Evolutionary conservation across 352 stramenopile genomes (phyloP), one percentile per base, ranked within the genome.

Genomic region (Phytophthora sansomeana): DNA sequence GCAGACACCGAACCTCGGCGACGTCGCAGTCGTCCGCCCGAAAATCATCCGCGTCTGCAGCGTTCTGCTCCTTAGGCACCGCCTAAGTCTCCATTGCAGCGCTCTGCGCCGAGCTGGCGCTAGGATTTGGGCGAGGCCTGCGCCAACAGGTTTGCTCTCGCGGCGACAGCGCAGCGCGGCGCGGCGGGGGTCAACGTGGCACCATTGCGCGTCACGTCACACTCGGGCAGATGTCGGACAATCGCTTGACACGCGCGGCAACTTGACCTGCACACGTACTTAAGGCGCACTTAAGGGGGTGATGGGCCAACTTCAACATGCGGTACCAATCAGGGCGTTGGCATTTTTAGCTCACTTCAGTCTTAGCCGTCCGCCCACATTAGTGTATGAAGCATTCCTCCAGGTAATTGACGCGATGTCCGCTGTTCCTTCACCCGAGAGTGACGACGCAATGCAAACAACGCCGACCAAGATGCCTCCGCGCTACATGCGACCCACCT

Each of bases 401-500:
- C 36, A 9, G 19, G 14, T 24, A 43, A 8, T 11, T 7, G 9
- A 43, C 4, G 11, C 19, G 38, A 72, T 73, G 65, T n/a, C n/a
- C 5, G 28, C 44, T 21, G 32, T 66, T 16, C 48, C 59, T 16
- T 43, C n/a, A 3, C 38, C 38, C 5, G 38, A 43, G 38, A 43
- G 7, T 9, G 53, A 54, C 13, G 43, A 8, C 13, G 11, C 28
- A n/a, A 51, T 58, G 35, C 58, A 55, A 6, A 6, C 36, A 9
- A n/a, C 36, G 41, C 49, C 36, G 4, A 43, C n/a, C 39, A 69
- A 67, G 39, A 56, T 69, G 53, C 68, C 81, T n/a, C 85, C 83
- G 41, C 72, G 87, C 67, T 94, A 94, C 67, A 94, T 94, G 85
- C 75, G 75, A 13, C 87, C 87, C 63, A 95, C 90, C 49, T 95